Evolutionary conservation across 805 yeast species (phyloP), one percentile per base, ranked within the genome.

Genomic region (Lachancea lanzarotensis): DNA sequence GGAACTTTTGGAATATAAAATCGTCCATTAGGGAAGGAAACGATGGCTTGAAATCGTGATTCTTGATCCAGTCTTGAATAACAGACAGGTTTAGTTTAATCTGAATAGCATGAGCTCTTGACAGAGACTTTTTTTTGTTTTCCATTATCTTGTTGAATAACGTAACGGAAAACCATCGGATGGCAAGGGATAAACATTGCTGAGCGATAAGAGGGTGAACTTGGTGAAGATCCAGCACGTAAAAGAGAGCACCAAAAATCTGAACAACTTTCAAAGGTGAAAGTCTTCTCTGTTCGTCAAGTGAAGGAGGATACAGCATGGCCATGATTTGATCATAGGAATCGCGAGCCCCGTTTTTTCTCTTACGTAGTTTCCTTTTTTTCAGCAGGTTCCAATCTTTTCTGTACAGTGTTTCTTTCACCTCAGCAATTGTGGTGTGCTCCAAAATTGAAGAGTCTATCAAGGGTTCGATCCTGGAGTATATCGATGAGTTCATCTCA

Each of bases 51-150:
- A 60, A 45, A 45, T 62, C 62, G 41, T 63, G 63, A 36, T 63
- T 72, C 48, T 95, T 76, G 26, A 91, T 75, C 99, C 99, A 93
- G 58, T 93, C 96, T 63, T 93, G 97, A 36, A 93, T 66, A 4
- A 84, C 76, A 0, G 96, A 88, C 9, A 93, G 57, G 55, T 93
- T 93, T 44, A 93, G 74, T 45, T 97, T 71, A 38, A 93, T 82
- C 60, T 93, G 98, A 65, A 93, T 79, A 0, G 97, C 98, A 50
- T 82, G 78, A 0, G 87, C 75, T 47, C 99, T 75, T 0, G 95
- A 78, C 40, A 84, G 72, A 52, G 83, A 83, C 54, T 78, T 84
- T 49, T 52, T 62, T 26, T 84, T 78, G 50, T 77, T 80, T 17
- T 78, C 70, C 42, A 90, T 60, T 18, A 89, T 72, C 40, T 81